These are phyloP conservation scores for Asterophora lycoperdoides DNA, from an alignment of 768 basidiomycete genomes.

Conservation along the genomic window DNA sequence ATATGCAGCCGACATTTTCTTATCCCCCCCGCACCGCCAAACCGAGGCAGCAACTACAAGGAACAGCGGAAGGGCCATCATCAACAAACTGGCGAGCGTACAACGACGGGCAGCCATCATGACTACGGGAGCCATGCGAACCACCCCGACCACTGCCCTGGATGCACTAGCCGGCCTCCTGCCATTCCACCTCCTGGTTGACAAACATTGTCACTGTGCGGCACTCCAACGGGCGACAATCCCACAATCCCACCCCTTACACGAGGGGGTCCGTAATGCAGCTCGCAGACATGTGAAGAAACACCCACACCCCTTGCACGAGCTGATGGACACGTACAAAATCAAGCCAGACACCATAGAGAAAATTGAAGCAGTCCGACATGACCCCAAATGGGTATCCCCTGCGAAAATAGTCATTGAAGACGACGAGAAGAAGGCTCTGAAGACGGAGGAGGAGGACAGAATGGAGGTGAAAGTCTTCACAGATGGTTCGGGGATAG, in stretches of 20 bases:
- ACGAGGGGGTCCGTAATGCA: constrained; percentile 3
- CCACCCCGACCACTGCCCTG: constrained; percentile 17
- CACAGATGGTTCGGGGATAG: constrained; percentile 16
- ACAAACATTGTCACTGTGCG: constrained; percentile 12
- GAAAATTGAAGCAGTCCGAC: constrained; percentile 4
- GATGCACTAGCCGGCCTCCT: constrained; percentile 19
- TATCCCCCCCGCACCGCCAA: constrained; percentile 3
- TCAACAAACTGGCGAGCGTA: constrained; percentile 6
- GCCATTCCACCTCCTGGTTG: constrained; percentile 16
- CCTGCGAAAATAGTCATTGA: constrained; percentile 1
- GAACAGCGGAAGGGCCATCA: neutral
- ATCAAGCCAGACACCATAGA: constrained; percentile 3
- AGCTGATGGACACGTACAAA: neutral
- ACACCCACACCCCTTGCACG: constrained; percentile 10
- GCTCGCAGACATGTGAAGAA: constrained; percentile 1
- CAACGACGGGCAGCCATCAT: constrained; percentile 11
- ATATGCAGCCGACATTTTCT: constrained; percentile 27
- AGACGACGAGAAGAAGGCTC: constrained; percentile 4
- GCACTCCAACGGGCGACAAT: constrained; percentile 16
- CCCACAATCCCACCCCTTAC: constrained; percentile 25
- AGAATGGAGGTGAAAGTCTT: constrained; percentile 8
- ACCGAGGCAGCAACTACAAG: neutral
- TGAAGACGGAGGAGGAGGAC: neutral
- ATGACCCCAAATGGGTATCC: neutral
- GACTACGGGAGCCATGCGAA: constrained; percentile 15